Evolutionary conservation across 306 rosid species (phyloP).

Genomic region (Inga laurina): DNA sequence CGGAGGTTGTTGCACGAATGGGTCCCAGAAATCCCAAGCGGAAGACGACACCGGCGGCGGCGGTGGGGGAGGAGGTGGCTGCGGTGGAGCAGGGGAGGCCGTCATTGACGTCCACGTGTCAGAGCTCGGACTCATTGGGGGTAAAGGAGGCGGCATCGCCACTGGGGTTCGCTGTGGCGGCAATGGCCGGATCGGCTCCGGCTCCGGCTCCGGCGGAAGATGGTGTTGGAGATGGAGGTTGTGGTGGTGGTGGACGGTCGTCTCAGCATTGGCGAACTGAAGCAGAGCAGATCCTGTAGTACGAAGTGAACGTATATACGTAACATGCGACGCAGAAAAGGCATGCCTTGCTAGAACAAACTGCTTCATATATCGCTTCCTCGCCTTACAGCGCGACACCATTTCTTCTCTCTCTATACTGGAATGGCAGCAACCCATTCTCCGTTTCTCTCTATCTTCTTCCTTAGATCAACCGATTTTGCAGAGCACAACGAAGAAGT

Average conservation of each 20-base stretch:
- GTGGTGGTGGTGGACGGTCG: constrained; percentile 45
- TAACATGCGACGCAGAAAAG: constrained; percentile 49
- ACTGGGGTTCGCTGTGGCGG: constrained; percentile 56
- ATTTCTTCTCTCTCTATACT: constrained; percentile 59
- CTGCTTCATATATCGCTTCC: constrained; percentile 69
- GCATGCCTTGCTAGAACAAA: constrained; percentile 61
- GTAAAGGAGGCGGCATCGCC: constrained; percentile 60
- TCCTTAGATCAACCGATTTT: not conserved
- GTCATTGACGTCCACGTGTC: constrained; percentile 82
- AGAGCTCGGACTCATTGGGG: constrained; percentile 70
- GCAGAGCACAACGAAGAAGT: not conserved
- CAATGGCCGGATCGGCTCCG: constrained; percentile 51
- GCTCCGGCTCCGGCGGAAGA: constrained; percentile 46
- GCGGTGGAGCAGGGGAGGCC: constrained; percentile 65
- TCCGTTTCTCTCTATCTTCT: not conserved
- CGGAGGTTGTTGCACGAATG: constrained; percentile 59
- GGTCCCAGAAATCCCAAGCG: constrained; percentile 98
- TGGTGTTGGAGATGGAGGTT: constrained; percentile 28
- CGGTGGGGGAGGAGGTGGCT: constrained; percentile 52
- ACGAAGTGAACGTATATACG: constrained; percentile 73
- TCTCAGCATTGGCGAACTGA: constrained; percentile 78
- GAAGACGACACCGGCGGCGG: constrained; percentile 60
- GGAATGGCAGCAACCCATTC: constrained; percentile 70
- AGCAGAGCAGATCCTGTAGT: constrained; percentile 78
- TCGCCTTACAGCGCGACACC: constrained; percentile 61